Conservation (phyloP, 495 filamentous ascomycete genomes). For the Filosporella fistucella region DNA sequence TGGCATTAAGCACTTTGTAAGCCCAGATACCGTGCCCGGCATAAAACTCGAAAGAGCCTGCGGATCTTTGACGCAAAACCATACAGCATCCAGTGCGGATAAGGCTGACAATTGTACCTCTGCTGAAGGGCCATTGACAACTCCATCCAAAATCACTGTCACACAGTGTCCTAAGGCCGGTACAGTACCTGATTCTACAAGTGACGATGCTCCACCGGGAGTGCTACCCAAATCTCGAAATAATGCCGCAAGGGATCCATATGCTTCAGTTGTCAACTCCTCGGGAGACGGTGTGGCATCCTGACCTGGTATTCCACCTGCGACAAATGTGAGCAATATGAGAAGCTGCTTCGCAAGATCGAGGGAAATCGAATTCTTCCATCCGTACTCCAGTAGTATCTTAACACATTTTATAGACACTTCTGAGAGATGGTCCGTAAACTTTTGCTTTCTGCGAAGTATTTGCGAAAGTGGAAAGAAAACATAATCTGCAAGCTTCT, state of each 20-base stretch:
- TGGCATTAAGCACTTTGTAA: slow-evolving; percentile 71
- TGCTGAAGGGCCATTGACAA: slow-evolving; percentile 53
- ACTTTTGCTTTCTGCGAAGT: slow-evolving; percentile 66
- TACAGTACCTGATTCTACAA: slow-evolving; percentile 56
- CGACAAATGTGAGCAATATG: slow-evolving; percentile 75
- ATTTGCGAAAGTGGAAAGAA: slow-evolving; percentile 92
- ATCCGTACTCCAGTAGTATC: slow-evolving; percentile 71
- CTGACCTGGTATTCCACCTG: slow-evolving; percentile 53
- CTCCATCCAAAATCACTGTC: slow-evolving; percentile 71
- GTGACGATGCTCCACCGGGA: slow-evolving; percentile 28
- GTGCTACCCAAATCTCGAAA: slow-evolving; percentile 30
- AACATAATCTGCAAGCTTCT: slow-evolving; percentile 85
- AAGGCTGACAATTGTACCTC: slow-evolving; percentile 65
- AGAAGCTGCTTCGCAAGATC: slow-evolving; percentile 79
- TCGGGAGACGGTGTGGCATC: slow-evolving; percentile 47
- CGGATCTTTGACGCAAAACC: slow-evolving; percentile 58
- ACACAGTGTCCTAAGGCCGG: slow-evolving; percentile 81
- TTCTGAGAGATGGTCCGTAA: slow-evolving; percentile 72
- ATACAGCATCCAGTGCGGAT: slow-evolving; percentile 56
- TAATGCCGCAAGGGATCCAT: slow-evolving; percentile 36
- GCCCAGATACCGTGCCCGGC: slow-evolving; percentile 79
- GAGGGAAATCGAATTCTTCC: slow-evolving; percentile 60
- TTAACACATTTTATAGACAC: slow-evolving; percentile 66
- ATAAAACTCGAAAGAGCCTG: slow-evolving; percentile 76
- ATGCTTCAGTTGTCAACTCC: slow-evolving; percentile 58